Base-by-base conservation (phyloP, 805 yeast genomes). In the Candida peoriensis region DNA sequence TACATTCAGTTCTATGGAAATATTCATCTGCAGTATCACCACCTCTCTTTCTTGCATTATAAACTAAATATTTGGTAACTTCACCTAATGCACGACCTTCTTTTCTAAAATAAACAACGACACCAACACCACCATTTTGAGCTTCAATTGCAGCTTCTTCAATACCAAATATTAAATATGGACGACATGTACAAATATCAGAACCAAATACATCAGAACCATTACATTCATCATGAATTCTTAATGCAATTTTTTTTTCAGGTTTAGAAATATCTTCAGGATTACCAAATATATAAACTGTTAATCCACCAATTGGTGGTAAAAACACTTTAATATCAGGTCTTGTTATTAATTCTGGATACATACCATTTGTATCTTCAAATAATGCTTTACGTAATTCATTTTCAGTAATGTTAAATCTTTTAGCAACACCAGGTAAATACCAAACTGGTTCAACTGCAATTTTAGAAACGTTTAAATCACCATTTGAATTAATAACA, bases 361-460 rank as follows among this genome's bases (percentile, higher is more conserved):
- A 78, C 72, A 78, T 76, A 26, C 84, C 83, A 47, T 79, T 80
- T 32, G 84, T 78, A 50, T 78, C 83, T 51, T 78, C 78, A 51
- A 78, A 78, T 42, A 78, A 60, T 4, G 80, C 75, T 32, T 74
- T 68, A 52, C 84, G 68, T 31, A 78, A 63, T 32, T 73, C 73
- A 13, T 52, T 57, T 48, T 78, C 85, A 21, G 72, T 60, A 41
- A 78, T 69, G 20, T 72, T 72, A 48, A 78, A 72, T 48, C 81
- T 71, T 52, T 73, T 64, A 19, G 84, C 85, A 39, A 78, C 79
- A 19, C 81, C 82, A 3, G 85, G 85, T 38, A 78, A 61, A 47
- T 74, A 70, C 84, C 85, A 78, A 25, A 78, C 83, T 13, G 84
- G 84, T 48, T 78, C 85, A 26, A 76, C 76, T 4, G 85, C 85